Percentiles rank a stretch among this genome's conserved stretches.
phyloP scores from a whole-genome alignment of 306 rosid genomes.

The Aeschynomene evenia region DNA sequence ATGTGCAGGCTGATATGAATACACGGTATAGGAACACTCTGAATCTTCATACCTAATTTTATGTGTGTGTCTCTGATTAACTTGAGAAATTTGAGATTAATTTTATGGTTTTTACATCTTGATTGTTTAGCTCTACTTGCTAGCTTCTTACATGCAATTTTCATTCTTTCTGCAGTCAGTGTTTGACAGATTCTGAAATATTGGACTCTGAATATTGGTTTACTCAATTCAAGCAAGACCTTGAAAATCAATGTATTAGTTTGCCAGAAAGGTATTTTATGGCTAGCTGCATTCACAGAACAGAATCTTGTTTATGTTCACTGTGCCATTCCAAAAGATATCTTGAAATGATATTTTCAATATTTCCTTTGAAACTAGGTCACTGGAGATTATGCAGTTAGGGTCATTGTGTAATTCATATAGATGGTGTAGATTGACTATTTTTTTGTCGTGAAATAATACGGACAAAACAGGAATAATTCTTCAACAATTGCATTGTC shows the following conservation, averaged over 20 bases:
- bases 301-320: background rate
- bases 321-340: constrained; percentile 5
- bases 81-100: constrained; percentile 1
- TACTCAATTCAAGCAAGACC: constrained; percentile 55
- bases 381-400: constrained; percentile 2
- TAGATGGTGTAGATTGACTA: background rate
- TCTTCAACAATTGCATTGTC: background rate
- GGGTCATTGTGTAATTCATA: background rate
- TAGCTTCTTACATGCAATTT: constrained; percentile 24
- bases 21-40: constrained; percentile 47
- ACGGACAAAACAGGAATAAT: background rate
- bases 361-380: background rate
- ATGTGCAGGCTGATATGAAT: constrained; percentile 43
- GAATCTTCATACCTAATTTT: background rate
- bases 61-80: background rate
- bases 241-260: constrained; percentile 61
- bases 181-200: constrained; percentile 36
- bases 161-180: constrained; percentile 47
- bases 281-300: constrained; percentile 1
- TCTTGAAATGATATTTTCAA: background rate
- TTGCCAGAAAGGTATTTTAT: constrained; percentile 74
- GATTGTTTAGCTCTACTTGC: background rate
- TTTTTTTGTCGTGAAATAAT: background rate
- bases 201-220: constrained; percentile 61
- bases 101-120: background rate